These are phyloP conservation scores for Saccharomyces eubayanus DNA, from an alignment of 805 yeast species.

Conservation along the genomic window DNA sequence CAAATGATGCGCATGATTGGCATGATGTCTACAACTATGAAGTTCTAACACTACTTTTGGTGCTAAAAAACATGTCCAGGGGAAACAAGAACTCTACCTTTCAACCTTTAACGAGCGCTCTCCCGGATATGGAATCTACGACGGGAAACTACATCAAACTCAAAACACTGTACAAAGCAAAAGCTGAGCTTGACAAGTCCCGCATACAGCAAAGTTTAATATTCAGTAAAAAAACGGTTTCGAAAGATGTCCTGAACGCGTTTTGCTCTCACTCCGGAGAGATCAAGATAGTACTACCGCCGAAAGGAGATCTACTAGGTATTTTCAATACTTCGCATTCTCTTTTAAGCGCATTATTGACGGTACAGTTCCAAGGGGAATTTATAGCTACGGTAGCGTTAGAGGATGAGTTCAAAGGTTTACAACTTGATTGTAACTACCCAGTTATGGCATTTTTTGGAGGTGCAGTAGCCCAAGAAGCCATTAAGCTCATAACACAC, in stretches of 20 bases:
- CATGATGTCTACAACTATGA: constrained; percentile 9
- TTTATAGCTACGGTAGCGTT: background rate
- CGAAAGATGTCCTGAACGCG: constrained; percentile 32
- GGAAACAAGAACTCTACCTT: constrained; percentile 1
- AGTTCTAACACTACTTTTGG: constrained; percentile 3
- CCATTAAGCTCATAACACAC: constrained; percentile 60
- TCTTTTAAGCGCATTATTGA: background rate
- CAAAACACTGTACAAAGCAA: constrained; percentile 48
- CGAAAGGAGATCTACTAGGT: background rate
- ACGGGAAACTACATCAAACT: constrained; percentile 53
- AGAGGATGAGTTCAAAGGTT: background rate
- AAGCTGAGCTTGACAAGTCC: constrained; percentile 31
- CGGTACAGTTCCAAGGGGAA: background rate
- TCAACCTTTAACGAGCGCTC: constrained; percentile 58
- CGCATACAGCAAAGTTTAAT: background rate
- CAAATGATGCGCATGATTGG: constrained; percentile 16
- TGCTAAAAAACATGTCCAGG: constrained; percentile 4
- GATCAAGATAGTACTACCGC: constrained; percentile 22
- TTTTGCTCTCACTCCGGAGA: constrained; percentile 59
- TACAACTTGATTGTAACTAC: background rate
- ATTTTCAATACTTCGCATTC: background rate
- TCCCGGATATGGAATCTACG: constrained; percentile 87
- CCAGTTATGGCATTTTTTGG: constrained; percentile 49
- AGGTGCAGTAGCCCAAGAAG: constrained; percentile 82
- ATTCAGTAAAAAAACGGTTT: constrained; percentile 33